Evolutionary conservation across 352 stramenopile genomes (phyloP).

Genomic region (Pythium dissimile): DNA sequence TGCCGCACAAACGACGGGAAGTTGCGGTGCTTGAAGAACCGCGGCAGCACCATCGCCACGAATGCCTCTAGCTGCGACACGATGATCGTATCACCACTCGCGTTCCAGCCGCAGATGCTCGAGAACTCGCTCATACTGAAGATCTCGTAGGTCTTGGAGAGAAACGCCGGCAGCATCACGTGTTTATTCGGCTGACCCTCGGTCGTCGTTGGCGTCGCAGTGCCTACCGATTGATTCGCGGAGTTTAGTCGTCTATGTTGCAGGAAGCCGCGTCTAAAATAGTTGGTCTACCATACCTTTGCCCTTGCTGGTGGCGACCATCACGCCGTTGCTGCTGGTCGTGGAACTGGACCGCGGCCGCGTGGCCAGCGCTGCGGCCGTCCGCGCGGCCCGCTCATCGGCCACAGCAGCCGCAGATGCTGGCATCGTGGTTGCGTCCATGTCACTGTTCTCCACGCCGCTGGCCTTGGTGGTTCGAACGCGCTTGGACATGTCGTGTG

Average conservation of each 20-base stretch:
- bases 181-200: constrained; percentile 47
- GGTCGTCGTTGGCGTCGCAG: not conserved
- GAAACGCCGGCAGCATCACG: constrained; percentile 85
- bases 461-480: constrained; percentile 34
- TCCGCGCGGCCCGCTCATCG: constrained; percentile 2
- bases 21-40: constrained; percentile 93
- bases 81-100: constrained; percentile 90
- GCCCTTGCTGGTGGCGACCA: constrained; percentile 4
- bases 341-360: constrained; percentile 8
- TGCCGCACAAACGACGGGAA: constrained; percentile 93
- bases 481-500: constrained; percentile 78
- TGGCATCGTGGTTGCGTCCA: constrained; percentile 52
- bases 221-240: too few relatives aligned
- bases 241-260: too few relatives aligned
- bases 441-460: constrained; percentile 11
- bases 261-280: not conserved
- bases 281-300: not conserved
- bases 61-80: constrained; percentile 86
- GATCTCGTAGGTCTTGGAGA: constrained; percentile 94
- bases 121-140: constrained; percentile 85
- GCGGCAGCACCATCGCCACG: constrained; percentile 77
- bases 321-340: not conserved
- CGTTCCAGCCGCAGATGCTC: constrained; percentile 89
- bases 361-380: not conserved
- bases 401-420: constrained; percentile 24